Evolutionary conservation across 192 early-diverging fungal genomes (phyloP).

Genomic region (Oehlia diaphana): DNA sequence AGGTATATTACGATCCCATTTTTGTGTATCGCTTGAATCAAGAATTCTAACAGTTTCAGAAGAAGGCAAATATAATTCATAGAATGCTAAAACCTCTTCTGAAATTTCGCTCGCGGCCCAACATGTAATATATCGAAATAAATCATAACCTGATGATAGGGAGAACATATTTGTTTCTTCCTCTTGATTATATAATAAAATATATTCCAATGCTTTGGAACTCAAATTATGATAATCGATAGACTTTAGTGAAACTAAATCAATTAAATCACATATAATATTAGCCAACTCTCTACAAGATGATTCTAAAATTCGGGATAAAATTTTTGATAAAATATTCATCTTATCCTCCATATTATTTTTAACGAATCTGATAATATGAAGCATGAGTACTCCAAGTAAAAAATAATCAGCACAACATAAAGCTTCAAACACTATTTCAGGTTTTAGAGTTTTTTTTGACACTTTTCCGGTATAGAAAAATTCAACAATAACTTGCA

Average conservation of each 20-base stretch:
- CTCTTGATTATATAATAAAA: background rate
- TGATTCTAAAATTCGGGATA: background rate
- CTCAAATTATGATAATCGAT: background rate
- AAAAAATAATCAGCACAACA: background rate
- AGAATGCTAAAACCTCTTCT: background rate
- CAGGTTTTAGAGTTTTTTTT: background rate
- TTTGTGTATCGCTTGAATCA: background rate
- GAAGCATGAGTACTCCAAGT: too few species aligned
- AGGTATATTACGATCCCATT: background rate
- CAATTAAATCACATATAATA: background rate
- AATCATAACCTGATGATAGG: background rate
- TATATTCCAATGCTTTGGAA: background rate
- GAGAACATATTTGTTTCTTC: background rate
- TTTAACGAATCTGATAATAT: too few species aligned
- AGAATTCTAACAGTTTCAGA: background rate
- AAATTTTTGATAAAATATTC: background rate
- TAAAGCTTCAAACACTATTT: background rate
- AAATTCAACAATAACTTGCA: background rate
- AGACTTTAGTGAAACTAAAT: background rate
- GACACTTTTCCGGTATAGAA: background rate
- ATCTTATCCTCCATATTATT: background rate
- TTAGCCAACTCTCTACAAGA: background rate
- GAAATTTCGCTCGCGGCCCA: background rate
- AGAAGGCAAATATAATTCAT: background rate
- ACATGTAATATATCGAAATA: constrained; percentile 5